Conservation (phyloP, 1,284 basidiomycete species). For the Phellopilus nigrolimitatus region DNA sequence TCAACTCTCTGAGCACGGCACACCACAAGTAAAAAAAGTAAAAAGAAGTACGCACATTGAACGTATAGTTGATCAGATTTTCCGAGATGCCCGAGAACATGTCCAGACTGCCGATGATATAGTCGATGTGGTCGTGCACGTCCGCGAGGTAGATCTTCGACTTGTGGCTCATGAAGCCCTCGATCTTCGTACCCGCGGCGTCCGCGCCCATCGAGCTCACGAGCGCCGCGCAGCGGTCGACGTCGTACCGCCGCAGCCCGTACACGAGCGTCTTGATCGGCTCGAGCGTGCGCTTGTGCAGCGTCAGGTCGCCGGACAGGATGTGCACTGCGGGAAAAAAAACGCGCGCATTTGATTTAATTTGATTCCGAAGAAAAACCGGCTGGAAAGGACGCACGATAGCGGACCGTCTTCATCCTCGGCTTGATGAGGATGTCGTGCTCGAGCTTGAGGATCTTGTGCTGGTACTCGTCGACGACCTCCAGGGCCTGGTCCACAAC, state of each 20-base stretch:
- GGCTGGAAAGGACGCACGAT: slow-evolving; percentile 37
- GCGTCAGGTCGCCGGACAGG: slow-evolving; percentile 63
- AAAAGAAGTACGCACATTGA: slow-evolving; percentile 39
- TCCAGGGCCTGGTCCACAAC: slow-evolving; percentile 65
- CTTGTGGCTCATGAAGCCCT: slow-evolving; percentile 65
- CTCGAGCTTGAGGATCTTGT: slow-evolving; percentile 57
- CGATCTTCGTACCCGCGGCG: slow-evolving; percentile 31
- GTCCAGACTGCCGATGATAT: slow-evolving; percentile 58
- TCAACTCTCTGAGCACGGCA: slow-evolving; percentile 35
- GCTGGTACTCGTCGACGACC: slow-evolving; percentile 61
- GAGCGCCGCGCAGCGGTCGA: slow-evolving; percentile 57
- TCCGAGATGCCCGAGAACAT: slow-evolving; percentile 64
- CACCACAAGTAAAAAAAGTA: slow-evolving; percentile 3
- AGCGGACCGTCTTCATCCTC: slow-evolving; percentile 52
- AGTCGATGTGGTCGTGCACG: slow-evolving; percentile 68
- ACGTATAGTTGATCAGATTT: slow-evolving; percentile 67
- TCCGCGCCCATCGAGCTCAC: slow-evolving; percentile 34
- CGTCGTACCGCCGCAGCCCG: slow-evolving; percentile 59
- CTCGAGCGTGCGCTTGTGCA: slow-evolving; percentile 64
- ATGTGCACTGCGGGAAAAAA: slow-evolving; percentile 53
- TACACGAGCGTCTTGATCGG: slow-evolving; percentile 65
- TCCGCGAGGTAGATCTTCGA: slow-evolving; percentile 66
- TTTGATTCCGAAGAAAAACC: neutral
- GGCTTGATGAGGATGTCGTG: slow-evolving; percentile 53
- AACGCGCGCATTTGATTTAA: too few species aligned